Percentiles rank a stretch among this genome's conserved stretches.
phyloP scores from a whole-genome alignment of 2,329 filamentous ascomycete species.

The Leptosphaerulina australis region DNA sequence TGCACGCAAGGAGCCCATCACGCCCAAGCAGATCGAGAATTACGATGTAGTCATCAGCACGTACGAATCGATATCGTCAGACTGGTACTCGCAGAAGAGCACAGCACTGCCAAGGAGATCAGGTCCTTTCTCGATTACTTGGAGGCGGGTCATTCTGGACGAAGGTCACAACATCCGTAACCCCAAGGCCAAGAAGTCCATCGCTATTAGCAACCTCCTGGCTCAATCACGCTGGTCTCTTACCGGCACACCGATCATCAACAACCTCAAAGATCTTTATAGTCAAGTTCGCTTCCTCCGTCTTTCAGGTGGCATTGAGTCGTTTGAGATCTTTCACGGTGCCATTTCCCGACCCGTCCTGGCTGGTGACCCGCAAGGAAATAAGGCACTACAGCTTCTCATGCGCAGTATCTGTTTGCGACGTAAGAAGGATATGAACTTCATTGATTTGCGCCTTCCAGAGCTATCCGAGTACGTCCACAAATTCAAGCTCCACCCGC shows the following conservation, averaged over 20 bases:
- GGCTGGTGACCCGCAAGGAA: conserved; percentile 62
- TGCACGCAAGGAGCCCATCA: conserved; percentile 57
- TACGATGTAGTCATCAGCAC: conserved; percentile 84
- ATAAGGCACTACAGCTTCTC: conserved; percentile 71
- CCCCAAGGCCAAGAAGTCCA: conserved; percentile 71
- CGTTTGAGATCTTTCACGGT: conserved; percentile 73
- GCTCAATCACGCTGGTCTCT: conserved; percentile 76
- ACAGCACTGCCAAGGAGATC: conserved; percentile 39
- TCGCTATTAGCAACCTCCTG: conserved; percentile 69
- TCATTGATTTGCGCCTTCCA: conserved; percentile 80
- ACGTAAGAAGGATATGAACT: conserved; percentile 85
- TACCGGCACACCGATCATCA: conserved; percentile 72
- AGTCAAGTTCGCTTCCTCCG: conserved; percentile 78
- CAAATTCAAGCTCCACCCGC: conserved; percentile 71
- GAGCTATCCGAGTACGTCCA: conserved; percentile 79
- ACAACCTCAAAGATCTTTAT: conserved; percentile 80
- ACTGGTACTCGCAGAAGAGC: conserved; percentile 61
- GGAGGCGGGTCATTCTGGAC: conserved; percentile 67
- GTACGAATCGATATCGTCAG: conserved; percentile 75
- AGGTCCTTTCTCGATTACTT: conserved; percentile 67
- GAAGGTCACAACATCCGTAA: conserved; percentile 75
- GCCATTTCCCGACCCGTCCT: conserved; percentile 72
- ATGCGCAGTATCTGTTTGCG: conserved; percentile 83
- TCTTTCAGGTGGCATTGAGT: conserved; percentile 76
- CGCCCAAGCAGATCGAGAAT: conserved; percentile 61